Evolutionary conservation across 352 stramenopile genomes (phyloP).

Genomic region (Phytophthora litchii): DNA sequence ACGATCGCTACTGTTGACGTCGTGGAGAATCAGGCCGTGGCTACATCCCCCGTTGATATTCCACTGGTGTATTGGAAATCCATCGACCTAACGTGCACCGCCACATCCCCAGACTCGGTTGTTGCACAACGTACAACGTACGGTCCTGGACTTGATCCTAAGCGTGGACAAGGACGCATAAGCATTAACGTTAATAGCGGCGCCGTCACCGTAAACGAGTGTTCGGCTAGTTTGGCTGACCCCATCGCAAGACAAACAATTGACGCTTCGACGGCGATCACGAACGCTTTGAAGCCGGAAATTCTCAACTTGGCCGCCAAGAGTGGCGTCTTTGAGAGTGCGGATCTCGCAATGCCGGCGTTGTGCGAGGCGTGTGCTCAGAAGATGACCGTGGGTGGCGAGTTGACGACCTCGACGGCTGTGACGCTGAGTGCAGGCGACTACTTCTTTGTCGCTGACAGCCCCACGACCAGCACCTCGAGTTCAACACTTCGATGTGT

Average conservation of each 20-base stretch:
- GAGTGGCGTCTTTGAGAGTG: slow-evolving; percentile 35
- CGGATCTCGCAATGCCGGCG: slow-evolving; percentile 28
- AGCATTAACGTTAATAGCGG: slow-evolving; percentile 18
- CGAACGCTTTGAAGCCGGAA: slow-evolving; percentile 31
- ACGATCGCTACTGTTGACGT: slow-evolving; percentile 39
- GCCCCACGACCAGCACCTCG: slow-evolving; percentile 17
- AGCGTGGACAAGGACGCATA: slow-evolving; percentile 58
- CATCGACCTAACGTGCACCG: slow-evolving; percentile 32
- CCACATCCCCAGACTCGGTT: slow-evolving; percentile 24
- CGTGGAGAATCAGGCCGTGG: slow-evolving; percentile 26
- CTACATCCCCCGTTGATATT: slow-evolving; percentile 51
- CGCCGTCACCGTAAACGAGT: slow-evolving; percentile 55
- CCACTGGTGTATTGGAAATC: slow-evolving; percentile 42
- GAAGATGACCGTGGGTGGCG: slow-evolving; percentile 37
- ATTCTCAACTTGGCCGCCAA: slow-evolving; percentile 57
- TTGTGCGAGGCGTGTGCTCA: slow-evolving; percentile 70
- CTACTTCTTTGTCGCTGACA: slow-evolving; percentile 78
- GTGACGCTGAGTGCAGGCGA: slow-evolving; percentile 33
- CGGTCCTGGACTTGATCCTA: slow-evolving; percentile 58
- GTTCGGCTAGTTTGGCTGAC: slow-evolving; percentile 40
- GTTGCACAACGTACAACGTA: slow-evolving; percentile 45
- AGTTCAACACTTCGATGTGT: slow-evolving; percentile 48
- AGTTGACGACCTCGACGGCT: slow-evolving; percentile 50
- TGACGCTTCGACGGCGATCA: slow-evolving; percentile 28
- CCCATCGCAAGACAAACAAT: slow-evolving; percentile 60